Evolutionary conservation across 345 rosid genomes (phyloP).

Genomic region (Eucalyptus pumila): DNA sequence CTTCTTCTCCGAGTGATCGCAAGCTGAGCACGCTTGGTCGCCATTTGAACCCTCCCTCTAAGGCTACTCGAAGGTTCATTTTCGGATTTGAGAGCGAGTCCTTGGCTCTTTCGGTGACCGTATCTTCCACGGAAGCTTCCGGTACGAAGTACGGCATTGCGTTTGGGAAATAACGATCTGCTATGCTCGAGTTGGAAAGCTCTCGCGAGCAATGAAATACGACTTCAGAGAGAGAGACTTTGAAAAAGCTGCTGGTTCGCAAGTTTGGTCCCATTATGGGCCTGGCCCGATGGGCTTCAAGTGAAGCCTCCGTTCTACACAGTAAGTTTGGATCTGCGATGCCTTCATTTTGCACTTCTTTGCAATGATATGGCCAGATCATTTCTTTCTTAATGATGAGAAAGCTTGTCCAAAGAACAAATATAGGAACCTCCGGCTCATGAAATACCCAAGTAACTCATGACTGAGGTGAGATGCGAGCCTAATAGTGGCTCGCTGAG

Average conservation of each 20-base stretch:
- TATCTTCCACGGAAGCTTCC: not conserved
- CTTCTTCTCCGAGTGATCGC: not conserved
- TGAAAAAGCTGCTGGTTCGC: not conserved
- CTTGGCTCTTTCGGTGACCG: not conserved
- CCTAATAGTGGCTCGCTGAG: not conserved
- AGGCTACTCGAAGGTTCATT: accelerated
- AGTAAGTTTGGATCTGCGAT: not conserved
- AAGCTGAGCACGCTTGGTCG: accelerated
- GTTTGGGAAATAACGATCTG: constrained; percentile 26
- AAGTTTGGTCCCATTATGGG: not conserved
- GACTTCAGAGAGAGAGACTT: not conserved
- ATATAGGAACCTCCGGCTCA: not conserved
- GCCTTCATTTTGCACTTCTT: not conserved
- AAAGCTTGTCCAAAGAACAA: not conserved
- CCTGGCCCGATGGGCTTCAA: not conserved
- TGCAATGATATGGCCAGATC: not conserved
- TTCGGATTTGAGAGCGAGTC: constrained; percentile 8
- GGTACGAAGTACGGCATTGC: constrained; percentile 5
- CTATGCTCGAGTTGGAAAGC: not conserved
- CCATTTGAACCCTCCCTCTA: no score
- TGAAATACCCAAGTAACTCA: not conserved
- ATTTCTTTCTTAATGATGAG: not conserved
- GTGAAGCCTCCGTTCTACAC: not conserved
- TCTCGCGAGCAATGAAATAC: not conserved
- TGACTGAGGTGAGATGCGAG: not conserved